phyloP scores from a whole-genome alignment of 2,329 filamentous ascomycete genomes.

The Colletotrichum chrysophilum region DNA sequence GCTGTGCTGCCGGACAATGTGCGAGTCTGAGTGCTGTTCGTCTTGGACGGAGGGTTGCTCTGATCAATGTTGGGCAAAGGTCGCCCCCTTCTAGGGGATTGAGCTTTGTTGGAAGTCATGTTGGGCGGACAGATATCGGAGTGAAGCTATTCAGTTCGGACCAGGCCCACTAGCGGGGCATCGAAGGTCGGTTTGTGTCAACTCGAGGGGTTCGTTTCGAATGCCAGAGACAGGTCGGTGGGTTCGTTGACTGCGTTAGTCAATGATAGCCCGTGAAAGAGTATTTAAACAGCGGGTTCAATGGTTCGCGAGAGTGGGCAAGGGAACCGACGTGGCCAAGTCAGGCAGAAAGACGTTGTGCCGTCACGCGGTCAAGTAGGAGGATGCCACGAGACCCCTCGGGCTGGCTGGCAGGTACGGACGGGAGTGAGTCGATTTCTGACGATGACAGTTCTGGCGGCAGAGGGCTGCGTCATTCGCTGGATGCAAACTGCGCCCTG shows the following conservation, averaged over 20 bases:
- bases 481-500: conserved; percentile 16
- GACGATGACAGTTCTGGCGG: conserved; percentile 19
- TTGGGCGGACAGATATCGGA: not conserved
- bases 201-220: not conserved
- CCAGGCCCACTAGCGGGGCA: conserved; percentile 16
- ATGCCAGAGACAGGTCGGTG: not conserved
- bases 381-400: conserved; percentile 23
- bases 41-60: not conserved
- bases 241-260: not conserved
- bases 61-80: conserved; percentile 14
- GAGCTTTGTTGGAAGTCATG: conserved; percentile 15
- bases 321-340: not conserved
- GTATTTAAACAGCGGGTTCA: not conserved
- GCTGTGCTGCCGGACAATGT: not conserved
- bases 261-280: not conserved
- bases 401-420: conserved; percentile 6
- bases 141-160: not conserved
- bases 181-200: not conserved
- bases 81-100: conserved; percentile 13
- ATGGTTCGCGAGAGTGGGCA: not conserved
- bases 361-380: conserved; percentile 25
- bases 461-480: conserved; percentile 19
- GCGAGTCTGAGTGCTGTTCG: not conserved
- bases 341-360: conserved; percentile 8
- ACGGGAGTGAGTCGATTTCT: conserved; percentile 16